phyloP scores from a whole-genome alignment of 371 early-diverging fungal species.

The Mortierella sp. region DNA sequence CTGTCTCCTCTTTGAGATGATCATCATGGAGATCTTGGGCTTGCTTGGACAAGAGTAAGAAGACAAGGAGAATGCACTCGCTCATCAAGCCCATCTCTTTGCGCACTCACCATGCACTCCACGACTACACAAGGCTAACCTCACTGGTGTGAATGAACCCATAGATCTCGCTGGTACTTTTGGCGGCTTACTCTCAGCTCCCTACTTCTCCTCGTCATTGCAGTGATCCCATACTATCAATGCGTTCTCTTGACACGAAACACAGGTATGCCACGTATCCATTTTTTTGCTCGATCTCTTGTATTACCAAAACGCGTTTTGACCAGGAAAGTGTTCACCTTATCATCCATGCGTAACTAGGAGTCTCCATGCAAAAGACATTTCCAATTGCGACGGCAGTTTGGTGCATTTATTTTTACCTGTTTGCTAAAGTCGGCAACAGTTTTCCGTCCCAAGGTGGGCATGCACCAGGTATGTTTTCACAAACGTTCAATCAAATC shows the following conservation, averaged over 20 bases:
- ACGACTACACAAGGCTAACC: not conserved
- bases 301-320: not conserved
- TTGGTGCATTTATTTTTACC: conserved; percentile 77
- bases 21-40: conserved; percentile 86
- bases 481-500: conserved; percentile 27
- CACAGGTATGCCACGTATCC: conserved; percentile 30
- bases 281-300: conserved; percentile 28
- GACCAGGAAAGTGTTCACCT: not conserved
- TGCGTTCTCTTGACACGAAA: conserved; percentile 72
- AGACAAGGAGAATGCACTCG: not conserved
- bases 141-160: not conserved
- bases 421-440: conserved; percentile 78
- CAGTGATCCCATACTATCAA: conserved; percentile 86
- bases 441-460: conserved; percentile 61
- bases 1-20: conserved; percentile 85
- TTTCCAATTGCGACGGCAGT: conserved; percentile 62
- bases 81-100: not conserved
- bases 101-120: not conserved
- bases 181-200: conserved; percentile 83
- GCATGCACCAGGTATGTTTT: conserved; percentile 30
- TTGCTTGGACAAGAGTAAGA: conserved; percentile 77
- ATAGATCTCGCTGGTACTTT: conserved; percentile 77
- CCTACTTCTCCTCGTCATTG: conserved; percentile 76
- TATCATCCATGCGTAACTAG: conserved; percentile 21
- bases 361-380: conserved; percentile 56